These are phyloP conservation scores for Annulohypoxylon stygium DNA, from an alignment of 495 filamentous ascomycete species.

Conservation along the genomic window DNA sequence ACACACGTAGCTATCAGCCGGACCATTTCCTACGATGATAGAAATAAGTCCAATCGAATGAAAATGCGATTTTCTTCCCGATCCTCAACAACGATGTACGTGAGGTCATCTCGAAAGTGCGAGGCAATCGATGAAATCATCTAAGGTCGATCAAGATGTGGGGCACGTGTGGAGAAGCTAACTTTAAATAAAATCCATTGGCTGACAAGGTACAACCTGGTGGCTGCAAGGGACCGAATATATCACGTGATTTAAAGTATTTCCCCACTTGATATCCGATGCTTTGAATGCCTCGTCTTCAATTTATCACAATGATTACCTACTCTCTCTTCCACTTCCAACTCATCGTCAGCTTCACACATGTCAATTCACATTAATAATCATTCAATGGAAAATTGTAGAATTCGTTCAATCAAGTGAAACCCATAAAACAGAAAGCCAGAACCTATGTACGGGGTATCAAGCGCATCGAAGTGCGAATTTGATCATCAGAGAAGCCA, in stretches of 20 bases:
- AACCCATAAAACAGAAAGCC: no score
- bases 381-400: background rate
- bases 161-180: background rate
- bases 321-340: background rate
- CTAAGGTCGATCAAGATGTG: conserved; percentile 36
- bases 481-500: background rate
- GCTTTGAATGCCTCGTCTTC: background rate
- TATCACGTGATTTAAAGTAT: conserved; percentile 8
- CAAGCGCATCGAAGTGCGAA: background rate
- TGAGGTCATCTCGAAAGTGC: conserved; percentile 43
- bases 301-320: background rate
- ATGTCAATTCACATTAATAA: background rate
- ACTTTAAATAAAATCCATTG: conserved; percentile 11
- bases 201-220: background rate
- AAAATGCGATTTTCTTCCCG: background rate
- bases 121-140: conserved; percentile 50
- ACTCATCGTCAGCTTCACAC: background rate
- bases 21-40: conserved; percentile 17
- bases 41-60: conserved; percentile 1
- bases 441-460: background rate
- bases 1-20: conserved; percentile 5
- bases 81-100: conserved; percentile 14
- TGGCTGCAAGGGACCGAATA: background rate
- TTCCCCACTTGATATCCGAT: background rate
- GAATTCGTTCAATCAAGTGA: background rate